Evolutionary conservation across 2,329 filamentous ascomycete species (phyloP), one percentile per base, ranked within the genome.

Genomic region (Talaromyces sp.): DNA sequence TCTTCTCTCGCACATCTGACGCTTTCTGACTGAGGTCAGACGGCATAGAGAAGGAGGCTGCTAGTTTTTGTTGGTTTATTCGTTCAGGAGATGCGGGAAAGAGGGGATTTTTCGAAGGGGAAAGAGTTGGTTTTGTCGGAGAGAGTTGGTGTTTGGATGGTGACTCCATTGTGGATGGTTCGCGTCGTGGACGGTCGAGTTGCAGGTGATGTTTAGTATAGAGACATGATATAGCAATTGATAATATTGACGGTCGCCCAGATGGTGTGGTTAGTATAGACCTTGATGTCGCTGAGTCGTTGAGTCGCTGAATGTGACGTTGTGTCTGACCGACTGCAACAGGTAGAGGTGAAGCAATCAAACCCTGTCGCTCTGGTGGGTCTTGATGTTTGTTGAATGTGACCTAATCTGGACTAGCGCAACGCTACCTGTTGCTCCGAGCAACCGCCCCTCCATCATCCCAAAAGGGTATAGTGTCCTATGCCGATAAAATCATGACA

Each of bases 1-100:
- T 80, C 70, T 81, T 82, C 36, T 79, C 72, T 67, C 82, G 80
- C 1, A 83, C 81, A 68, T 82, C 81, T 1, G 79, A 80, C 73
- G 75, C 63, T 78, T 80, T 53, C 6, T 72, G 73, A 8, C 76
- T 67, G 1, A 77, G 68, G 19, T 81, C 77, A 1, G 75, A 68
- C 2, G 75, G 72, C 34, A 77, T 63, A 5, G 78, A 78, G 8
- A 80, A 79, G 1, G 80, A 81, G 19, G 71, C 72, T 43, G 75
- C 75, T 51, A 79, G 70, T 47, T 71, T 74, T 72, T 81, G 79
- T 72, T 82, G 79, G 69, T 83, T 83, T 67, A 82, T 79, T 53
- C 81, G 80, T 67, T 82, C 79, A 27, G 80, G 79, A n/a, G 81
- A 82, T 5, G 82, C 68, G 61, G 80, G 80, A 64, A 78, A 75